Evolutionary conservation across 2,329 filamentous ascomycete genomes (phyloP), one percentile per base, ranked within the genome.

Genomic region (Colletotrichum melonis): DNA sequence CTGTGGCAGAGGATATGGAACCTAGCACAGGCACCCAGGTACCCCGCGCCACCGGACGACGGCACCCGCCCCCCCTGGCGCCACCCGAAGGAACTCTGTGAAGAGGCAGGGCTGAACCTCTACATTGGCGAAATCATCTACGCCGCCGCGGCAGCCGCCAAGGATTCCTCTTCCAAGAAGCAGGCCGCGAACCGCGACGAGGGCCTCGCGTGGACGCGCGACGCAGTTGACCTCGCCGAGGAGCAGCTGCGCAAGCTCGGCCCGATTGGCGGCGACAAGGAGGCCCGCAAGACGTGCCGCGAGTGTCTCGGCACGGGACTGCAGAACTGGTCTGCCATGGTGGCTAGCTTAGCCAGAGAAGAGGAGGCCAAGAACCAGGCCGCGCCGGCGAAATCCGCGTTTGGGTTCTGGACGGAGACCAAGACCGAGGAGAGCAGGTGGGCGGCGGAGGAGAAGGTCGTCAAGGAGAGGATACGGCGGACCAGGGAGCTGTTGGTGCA

Each of bases 61-160:
- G 95, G 95, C 67, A 90, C 93, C 59, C 84, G 89, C 3, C 87
- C 92, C 0, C 91, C 95, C 0, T 83, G 88, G 69, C 92, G 94
- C 59, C 90, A 89, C 68, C 80, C 90, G 11, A 86, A 88, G 32
- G 91, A 94, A 76, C 88, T 89, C 49, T 98, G 95, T 82, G 93
- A 97, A 76, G 95, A 98, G 82, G 95, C 95, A 3, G 94, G 91
- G 0, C 84, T 98, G 16, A 95, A 95, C 87, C 89, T 95, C 28
- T 97, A 98, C 82, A 96, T 98, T 75, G 96, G 96, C 72, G 96
- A 98, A 84, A 97, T 98, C 64, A 88, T 98, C 38, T 98, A 93
- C 81, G 90, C 42, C 7, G 42, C 42, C 42, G 42, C 42, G 6
- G 42, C 38, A 1, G 38, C 94, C 0, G 89, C 89, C 5, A 88